phyloP scores from a whole-genome alignment of 106 monocot species.

The Cymbidium sinense region DNA sequence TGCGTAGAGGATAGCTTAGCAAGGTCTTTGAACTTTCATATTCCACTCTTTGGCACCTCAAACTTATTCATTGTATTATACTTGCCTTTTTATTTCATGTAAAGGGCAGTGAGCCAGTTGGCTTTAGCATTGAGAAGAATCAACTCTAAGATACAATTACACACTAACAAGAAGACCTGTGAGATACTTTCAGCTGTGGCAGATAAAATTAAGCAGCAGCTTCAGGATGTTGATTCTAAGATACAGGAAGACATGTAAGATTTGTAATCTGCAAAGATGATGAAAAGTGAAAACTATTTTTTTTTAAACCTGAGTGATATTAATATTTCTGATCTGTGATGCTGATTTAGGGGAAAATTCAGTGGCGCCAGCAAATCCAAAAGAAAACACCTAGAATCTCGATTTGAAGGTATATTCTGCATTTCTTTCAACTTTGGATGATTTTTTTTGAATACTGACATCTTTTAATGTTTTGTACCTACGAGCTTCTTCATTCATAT shows the following conservation, averaged over 20 bases:
- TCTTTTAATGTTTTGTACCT: too few species aligned
- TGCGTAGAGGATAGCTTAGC: constrained; percentile 48
- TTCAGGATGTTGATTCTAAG: constrained; percentile 44
- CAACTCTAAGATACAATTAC: constrained; percentile 34
- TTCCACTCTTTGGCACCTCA: neutral
- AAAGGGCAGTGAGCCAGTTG: constrained; percentile 37
- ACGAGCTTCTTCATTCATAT: too few species aligned
- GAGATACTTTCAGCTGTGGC: constrained; percentile 39
- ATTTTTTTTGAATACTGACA: neutral
- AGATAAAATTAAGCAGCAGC: constrained; percentile 28
- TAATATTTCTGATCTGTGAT: neutral
- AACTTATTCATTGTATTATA: constrained; percentile 3
- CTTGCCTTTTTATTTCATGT: constrained; percentile 3
- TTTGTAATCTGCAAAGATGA: neutral
- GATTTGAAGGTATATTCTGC: constrained; percentile 58
- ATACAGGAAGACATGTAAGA: constrained; percentile 56
- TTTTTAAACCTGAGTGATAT: neutral
- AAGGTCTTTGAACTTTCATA: constrained; percentile 37
- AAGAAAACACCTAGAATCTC: constrained; percentile 69
- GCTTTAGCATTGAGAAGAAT: constrained; percentile 33
- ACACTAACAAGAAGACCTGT: constrained; percentile 37
- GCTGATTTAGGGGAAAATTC: constrained; percentile 46
- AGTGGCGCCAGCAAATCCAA: constrained; percentile 41
- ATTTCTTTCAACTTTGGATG: constrained; percentile 3
- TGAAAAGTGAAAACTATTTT: neutral